Evolutionary conservation across 1,139 yeast species (phyloP).

Genomic region (Hansenula lynferdii): DNA sequence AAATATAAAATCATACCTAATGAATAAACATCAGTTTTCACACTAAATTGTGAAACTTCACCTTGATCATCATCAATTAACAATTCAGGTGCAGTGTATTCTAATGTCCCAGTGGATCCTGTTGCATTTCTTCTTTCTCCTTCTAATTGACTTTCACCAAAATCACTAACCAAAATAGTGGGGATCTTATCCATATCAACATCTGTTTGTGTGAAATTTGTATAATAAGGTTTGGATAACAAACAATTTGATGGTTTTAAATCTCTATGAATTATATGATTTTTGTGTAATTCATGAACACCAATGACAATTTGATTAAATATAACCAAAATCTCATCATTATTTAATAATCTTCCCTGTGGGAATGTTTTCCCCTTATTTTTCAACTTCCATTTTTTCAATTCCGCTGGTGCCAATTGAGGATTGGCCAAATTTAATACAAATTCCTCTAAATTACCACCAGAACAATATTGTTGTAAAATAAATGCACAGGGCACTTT

Average conservation of each 20-base stretch:
- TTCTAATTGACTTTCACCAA: conserved; percentile 82
- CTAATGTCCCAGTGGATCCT: conserved; percentile 85
- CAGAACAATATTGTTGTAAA: conserved; percentile 81
- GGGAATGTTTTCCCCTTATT: conserved; percentile 21
- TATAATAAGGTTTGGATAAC: conserved; percentile 36
- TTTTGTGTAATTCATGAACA: conserved; percentile 62
- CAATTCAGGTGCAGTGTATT: conserved; percentile 83
- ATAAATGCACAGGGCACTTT: conserved; percentile 78
- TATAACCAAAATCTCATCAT: conserved; percentile 55
- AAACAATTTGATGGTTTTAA: conserved; percentile 86
- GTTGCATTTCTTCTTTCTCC: conserved; percentile 52
- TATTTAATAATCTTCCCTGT: conserved; percentile 28
- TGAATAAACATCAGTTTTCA: conserved; percentile 74
- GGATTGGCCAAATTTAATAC: conserved; percentile 33
- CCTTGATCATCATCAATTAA: conserved; percentile 33
- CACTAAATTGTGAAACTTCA: conserved; percentile 41
- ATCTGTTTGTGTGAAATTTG: conserved; percentile 9
- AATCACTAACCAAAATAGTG: conserved; percentile 73
- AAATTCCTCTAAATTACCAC: conserved; percentile 78
- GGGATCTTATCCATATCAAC: conserved; percentile 40
- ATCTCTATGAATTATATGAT: conserved; percentile 80
- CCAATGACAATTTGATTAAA: conserved; percentile 67
- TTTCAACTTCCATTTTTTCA: conserved; percentile 28
- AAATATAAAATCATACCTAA: conserved; percentile 77
- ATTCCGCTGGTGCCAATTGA: conserved; percentile 12